These are phyloP conservation scores for Brassica cretica DNA, from an alignment of 345 rosid genomes.

Conservation along the genomic window DNA sequence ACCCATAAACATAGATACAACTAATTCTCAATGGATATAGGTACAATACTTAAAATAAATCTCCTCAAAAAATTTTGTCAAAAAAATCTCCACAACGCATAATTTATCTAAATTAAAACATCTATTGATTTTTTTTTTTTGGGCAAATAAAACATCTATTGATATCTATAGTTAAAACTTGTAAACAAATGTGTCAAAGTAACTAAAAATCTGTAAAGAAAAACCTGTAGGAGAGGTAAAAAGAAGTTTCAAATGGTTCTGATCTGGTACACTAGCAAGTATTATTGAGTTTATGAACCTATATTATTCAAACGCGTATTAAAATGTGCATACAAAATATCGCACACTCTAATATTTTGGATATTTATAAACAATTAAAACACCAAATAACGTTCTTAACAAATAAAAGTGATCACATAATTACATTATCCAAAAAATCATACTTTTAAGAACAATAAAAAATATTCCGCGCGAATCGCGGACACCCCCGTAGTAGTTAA, in stretches of 20 bases:
- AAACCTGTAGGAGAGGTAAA: not conserved
- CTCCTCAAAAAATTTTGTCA: not conserved
- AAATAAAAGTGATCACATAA: no score
- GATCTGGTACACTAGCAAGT: not conserved
- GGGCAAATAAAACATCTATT: not conserved
- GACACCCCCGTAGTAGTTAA: no score
- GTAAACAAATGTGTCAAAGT: not conserved
- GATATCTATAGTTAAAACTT: not conserved
- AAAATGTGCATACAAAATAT: no score
- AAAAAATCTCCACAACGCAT: not conserved
- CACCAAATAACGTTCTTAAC: no score
- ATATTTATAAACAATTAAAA: no score
- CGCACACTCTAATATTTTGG: no score
- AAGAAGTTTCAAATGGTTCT: not conserved
- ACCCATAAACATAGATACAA: constrained; percentile 12
- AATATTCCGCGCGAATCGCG: no score
- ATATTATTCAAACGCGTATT: not conserved
- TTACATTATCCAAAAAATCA: no score
- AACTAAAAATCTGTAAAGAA: not conserved
- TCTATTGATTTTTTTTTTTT: no score
- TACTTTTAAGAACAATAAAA: no score
- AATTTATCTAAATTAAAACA: not conserved
- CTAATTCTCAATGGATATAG: constrained; percentile 10
- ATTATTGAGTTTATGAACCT: not conserved
- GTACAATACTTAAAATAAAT: not conserved